Percentiles rank a stretch among this genome's conserved stretches.
Conservation (phyloP, 768 basidiomycete genomes). For the Leucocoprinus leucothites region DNA sequence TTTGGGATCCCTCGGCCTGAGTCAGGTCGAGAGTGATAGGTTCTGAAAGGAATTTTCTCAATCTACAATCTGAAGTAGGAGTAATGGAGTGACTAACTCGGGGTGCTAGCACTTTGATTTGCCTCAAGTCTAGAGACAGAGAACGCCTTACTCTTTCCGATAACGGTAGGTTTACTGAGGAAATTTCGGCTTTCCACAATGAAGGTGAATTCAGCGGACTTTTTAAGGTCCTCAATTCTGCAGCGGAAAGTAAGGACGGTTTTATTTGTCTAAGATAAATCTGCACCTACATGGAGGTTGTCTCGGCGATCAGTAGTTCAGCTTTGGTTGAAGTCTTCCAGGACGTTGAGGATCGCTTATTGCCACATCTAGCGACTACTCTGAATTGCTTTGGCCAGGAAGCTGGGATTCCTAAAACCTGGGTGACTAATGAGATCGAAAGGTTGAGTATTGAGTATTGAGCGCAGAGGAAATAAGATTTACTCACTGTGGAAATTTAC, state of each 20-base stretch:
- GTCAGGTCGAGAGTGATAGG: not conserved
- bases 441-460: not conserved
- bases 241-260: not conserved
- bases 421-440: not conserved
- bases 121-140: not conserved
- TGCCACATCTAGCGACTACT: not conserved
- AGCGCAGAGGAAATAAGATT: not conserved
- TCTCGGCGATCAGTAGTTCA: not conserved
- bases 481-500: constrained; percentile 4
- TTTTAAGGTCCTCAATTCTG: not conserved
- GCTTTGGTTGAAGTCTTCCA: not conserved
- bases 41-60: not conserved
- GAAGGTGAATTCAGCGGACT: not conserved
- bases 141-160: not conserved
- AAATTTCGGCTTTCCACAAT: not conserved
- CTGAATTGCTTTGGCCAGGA: constrained; percentile 2
- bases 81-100: not conserved
- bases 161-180: not conserved
- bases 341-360: not conserved
- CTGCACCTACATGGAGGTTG: not conserved
- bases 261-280: not conserved
- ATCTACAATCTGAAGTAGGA: not conserved
- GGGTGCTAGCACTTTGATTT: not conserved
- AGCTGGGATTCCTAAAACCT: not conserved
- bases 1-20: too few species aligned